Evolutionary conservation across 768 basidiomycete genomes (phyloP).

Genomic region (Podaxis sp.): DNA sequence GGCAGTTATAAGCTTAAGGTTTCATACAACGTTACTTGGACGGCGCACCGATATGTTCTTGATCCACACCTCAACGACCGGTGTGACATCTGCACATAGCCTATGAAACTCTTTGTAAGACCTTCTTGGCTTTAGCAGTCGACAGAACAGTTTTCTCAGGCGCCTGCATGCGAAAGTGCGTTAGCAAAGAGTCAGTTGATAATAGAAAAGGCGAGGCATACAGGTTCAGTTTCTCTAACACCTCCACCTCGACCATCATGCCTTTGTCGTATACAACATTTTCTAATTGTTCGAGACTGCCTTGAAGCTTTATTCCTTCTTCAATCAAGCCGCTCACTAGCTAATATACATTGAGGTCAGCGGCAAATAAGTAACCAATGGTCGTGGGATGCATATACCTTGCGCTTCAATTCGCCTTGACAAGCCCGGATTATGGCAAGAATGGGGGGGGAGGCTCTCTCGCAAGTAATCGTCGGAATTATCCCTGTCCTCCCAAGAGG

Average conservation of each 20-base stretch:
- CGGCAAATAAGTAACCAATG: neutral
- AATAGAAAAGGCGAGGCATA: neutral
- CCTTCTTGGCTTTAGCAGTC: neutral
- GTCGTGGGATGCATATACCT: neutral
- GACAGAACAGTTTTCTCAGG: neutral
- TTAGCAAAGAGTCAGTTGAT: neutral
- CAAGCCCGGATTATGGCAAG: neutral
- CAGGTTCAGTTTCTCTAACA: neutral
- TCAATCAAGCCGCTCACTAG: neutral
- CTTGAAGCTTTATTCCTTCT: neutral
- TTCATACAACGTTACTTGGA: neutral
- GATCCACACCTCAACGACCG: neutral
- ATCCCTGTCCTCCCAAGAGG: neutral
- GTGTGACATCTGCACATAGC: neutral
- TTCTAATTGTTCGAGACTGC: neutral
- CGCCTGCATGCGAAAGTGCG: neutral
- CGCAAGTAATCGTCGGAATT: neutral
- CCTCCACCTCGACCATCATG: neutral
- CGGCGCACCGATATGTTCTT: neutral
- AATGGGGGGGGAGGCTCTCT: neutral
- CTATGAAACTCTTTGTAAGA: neutral
- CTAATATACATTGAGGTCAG: neutral
- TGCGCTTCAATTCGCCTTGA: neutral
- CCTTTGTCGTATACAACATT: neutral
- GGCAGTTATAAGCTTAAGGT: neutral